These are phyloP conservation scores for Posidonia australis DNA, from an alignment of 106 monocot genomes.

Conservation along the genomic window DNA sequence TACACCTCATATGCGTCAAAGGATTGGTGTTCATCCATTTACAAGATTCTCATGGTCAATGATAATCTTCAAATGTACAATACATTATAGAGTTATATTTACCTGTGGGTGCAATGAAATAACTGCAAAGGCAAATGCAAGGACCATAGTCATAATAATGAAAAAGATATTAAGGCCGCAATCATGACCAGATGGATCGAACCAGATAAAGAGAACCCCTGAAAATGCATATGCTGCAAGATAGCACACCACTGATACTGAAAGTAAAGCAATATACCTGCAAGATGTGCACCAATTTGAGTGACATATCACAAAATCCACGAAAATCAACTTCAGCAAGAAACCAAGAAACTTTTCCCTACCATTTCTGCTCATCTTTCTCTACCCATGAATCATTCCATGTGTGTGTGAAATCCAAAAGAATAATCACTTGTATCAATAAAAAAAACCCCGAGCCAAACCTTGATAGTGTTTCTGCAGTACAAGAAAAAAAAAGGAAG, in stretches of 20 bases:
- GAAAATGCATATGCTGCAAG: constrained; percentile 68
- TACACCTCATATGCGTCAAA: too few relatives aligned
- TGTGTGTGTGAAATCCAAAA: constrained; percentile 69
- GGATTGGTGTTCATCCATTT: too few relatives aligned
- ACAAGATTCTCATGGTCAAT: background rate
- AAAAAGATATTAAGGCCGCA: constrained; percentile 89
- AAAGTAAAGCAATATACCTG: constrained; percentile 84
- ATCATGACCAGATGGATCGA: constrained; percentile 84
- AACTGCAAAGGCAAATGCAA: constrained; percentile 72
- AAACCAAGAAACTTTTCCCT: background rate
- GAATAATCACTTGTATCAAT: constrained; percentile 76
- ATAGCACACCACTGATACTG: constrained; percentile 61
- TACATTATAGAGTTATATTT: background rate
- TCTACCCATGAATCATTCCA: constrained; percentile 97
- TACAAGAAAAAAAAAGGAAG: background rate
- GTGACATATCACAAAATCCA: constrained; percentile 1
- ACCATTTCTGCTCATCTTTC: constrained; percentile 93
- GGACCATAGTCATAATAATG: constrained; percentile 84
- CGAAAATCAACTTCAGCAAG: background rate
- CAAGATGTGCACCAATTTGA: constrained; percentile 4
- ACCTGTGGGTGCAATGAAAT: constrained; percentile 82
- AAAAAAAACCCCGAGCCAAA: constrained; percentile 91
- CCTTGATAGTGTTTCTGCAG: constrained; percentile 71
- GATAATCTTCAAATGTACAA: background rate
- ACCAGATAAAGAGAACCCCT: constrained; percentile 78